These are phyloP conservation scores for Niebla homalea DNA, from an alignment of 495 filamentous ascomycete species.

Conservation along the genomic window DNA sequence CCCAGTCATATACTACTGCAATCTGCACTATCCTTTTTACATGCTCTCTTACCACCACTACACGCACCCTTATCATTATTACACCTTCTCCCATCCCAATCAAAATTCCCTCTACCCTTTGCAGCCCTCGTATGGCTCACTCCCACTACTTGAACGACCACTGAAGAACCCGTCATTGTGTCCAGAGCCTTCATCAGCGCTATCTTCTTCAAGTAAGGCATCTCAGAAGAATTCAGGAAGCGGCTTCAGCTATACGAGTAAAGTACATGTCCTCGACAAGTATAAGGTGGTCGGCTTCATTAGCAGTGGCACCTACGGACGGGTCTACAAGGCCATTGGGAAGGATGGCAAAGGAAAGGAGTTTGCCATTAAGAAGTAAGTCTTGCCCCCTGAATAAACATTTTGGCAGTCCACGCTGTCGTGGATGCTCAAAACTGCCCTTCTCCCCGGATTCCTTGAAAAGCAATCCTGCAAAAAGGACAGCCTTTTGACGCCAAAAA, in stretches of 20 bases:
- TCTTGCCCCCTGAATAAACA: not conserved
- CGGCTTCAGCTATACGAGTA: conserved; percentile 51
- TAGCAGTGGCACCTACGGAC: conserved; percentile 94
- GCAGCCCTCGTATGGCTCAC: too few relatives aligned
- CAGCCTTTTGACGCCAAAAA: not conserved
- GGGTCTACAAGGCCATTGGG: conserved; percentile 88
- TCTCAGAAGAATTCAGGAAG: too few relatives aligned
- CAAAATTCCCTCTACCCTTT: too few relatives aligned
- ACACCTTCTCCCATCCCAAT: too few relatives aligned
- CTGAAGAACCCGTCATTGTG: too few relatives aligned
- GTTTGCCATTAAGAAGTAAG: conserved; percentile 89
- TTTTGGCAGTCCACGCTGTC: not conserved
- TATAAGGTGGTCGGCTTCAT: conserved; percentile 98
- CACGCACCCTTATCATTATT: too few relatives aligned
- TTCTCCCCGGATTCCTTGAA: not conserved
- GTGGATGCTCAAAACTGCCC: not conserved
- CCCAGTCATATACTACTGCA: too few relatives aligned
- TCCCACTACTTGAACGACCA: too few relatives aligned
- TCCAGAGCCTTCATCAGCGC: too few relatives aligned
- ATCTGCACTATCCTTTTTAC: too few relatives aligned
- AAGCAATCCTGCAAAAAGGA: not conserved
- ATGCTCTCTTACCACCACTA: too few relatives aligned
- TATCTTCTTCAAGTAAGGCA: too few relatives aligned
- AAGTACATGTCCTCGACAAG: conserved; percentile 75
- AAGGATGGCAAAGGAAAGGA: conserved; percentile 62